Base-by-base conservation (phyloP, 108 stramenopile species). In the Cylindrotheca closterium region DNA sequence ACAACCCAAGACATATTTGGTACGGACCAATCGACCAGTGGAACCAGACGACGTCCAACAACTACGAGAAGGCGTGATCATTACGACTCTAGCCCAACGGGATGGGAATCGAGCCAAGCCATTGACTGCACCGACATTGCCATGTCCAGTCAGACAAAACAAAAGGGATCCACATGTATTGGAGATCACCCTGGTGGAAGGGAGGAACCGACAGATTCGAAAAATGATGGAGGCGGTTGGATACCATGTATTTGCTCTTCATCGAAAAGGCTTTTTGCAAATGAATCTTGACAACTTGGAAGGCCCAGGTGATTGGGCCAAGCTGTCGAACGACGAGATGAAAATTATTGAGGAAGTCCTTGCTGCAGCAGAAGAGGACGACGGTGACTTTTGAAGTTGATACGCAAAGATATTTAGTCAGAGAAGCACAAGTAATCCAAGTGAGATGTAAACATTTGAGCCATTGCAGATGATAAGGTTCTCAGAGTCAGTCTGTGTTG, bases 121-220 rank as follows among this genome's bases (percentile, higher is more conserved):
- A 8, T 67, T 87, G 24, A 81, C 75, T 30, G 88, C 85, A n/a
- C 67, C 62, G 30, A 91, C 89, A 12, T 59, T 71, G 51, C 83
- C 73, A n/a, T 82, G 87, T 46, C 15, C 1, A 74, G 80, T 26
- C 23, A 60, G 77, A 47, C 45, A 83, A 0, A 60, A 58, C 21
- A 34, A 29, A n/a, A 30, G 54, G 17, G 31, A 46, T 23, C 71
- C 61, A 28, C 27, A 48, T 22, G 45, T 28, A 24, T 26, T 85
- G 0, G 51, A 71, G 45, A 88, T 93, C 54, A 84, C 86, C 19
- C 33, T 93, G 31, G 72, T 71, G 8, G 93, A 95, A 64, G 93
- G 86, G 18, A 46, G 91, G 32, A 92, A 92, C 73, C 81, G 88
- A 51, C 91, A 92, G 67, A 85, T 92, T 66, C 85, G 91, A 27